phyloP scores from a whole-genome alignment of 352 stramenopile genomes.

The Globisporangium canariense region DNA sequence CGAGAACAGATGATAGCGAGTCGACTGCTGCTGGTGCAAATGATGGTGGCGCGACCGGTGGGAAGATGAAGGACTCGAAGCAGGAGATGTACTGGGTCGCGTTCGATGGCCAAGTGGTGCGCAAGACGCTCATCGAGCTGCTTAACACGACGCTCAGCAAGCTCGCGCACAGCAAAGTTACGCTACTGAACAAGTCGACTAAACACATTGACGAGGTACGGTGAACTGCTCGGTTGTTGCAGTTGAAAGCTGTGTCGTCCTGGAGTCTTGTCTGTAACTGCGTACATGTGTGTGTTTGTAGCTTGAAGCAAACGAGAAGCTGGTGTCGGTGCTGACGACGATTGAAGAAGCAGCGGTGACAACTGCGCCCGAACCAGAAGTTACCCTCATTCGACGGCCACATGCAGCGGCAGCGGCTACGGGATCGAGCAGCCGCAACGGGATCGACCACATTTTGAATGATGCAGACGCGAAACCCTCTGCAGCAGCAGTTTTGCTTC shows the following conservation, averaged over 20 bases:
- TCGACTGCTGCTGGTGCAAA: neutral
- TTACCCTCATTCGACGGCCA: neutral
- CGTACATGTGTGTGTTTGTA: neutral
- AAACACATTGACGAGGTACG: constrained; percentile 20
- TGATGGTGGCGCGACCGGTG: neutral
- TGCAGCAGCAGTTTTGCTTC: neutral
- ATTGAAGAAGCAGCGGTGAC: neutral
- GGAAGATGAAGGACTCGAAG: constrained; percentile 17
- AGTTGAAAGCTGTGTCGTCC: neutral
- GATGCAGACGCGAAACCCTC: constrained; percentile 7
- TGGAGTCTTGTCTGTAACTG: neutral
- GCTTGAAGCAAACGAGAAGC: constrained; percentile 14
- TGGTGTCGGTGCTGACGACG: constrained; percentile 14
- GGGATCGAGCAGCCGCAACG: neutral
- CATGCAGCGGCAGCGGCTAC: neutral
- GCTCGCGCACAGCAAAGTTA: constrained; percentile 28
- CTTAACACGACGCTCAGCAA: constrained; percentile 45
- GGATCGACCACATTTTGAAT: constrained; percentile 13
- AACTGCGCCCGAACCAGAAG: neutral
- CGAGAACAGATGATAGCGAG: constrained; percentile 17
- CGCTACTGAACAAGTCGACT: constrained; percentile 28
- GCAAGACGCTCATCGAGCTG: constrained; percentile 56
- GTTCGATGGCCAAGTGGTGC: constrained; percentile 57
- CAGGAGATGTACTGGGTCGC: constrained; percentile 64
- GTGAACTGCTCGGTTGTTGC: neutral